Evolutionary conservation across 345 rosid species (phyloP).

Genomic region (Melaleuca alternifolia): DNA sequence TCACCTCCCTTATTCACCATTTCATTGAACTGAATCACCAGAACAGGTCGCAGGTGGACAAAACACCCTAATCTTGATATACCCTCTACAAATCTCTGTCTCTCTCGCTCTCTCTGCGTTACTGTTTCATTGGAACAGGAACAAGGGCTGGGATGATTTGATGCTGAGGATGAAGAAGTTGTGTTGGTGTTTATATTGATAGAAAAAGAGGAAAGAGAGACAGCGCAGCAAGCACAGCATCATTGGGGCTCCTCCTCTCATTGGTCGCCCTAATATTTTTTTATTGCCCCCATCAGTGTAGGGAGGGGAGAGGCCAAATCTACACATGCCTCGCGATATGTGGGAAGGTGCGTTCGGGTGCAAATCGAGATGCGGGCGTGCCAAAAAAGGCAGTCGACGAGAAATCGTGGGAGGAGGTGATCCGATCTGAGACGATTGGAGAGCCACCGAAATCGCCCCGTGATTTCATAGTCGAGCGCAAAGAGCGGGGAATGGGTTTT

Average conservation of each 20-base stretch:
- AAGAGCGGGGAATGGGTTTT: neutral
- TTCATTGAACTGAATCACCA: neutral
- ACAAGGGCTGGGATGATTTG: neutral
- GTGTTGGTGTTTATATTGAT: slow-evolving; percentile 2
- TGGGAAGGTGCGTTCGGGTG: neutral
- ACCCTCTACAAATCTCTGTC: neutral
- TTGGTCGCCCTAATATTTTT: slow-evolving; percentile 1
- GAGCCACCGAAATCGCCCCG: neutral
- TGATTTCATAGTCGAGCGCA: neutral
- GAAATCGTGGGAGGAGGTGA: neutral
- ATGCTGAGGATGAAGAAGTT: neutral
- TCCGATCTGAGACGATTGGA: neutral
- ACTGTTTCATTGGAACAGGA: neutral
- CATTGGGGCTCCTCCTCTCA: neutral
- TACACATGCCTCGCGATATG: neutral
- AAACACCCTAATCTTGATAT: neutral
- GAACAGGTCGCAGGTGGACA: neutral
- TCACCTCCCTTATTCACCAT: slow-evolving; percentile 9
- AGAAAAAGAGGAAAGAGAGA: neutral
- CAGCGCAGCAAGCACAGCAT: neutral
- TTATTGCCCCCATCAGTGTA: neutral
- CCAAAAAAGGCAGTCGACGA: neutral
- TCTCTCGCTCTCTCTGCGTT: neutral
- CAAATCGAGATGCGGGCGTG: neutral
- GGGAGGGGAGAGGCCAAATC: neutral